Conservation (phyloP, 768 basidiomycete genomes). For the Amanita muscaria region DNA sequence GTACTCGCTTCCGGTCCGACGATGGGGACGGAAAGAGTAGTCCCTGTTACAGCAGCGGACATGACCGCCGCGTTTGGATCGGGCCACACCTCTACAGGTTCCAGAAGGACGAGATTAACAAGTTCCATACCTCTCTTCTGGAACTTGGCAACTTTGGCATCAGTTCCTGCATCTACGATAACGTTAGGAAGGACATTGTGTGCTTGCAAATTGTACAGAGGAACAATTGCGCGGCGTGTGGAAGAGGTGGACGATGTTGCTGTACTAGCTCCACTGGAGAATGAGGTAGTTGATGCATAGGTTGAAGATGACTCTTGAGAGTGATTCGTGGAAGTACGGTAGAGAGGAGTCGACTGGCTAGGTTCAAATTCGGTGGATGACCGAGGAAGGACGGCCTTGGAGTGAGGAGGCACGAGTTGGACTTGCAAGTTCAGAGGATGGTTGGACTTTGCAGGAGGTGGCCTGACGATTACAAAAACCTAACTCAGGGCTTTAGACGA, state of each 20-base stretch:
- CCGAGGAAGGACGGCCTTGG: constrained; percentile 29
- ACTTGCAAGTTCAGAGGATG: constrained; percentile 89
- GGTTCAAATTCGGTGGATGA: constrained; percentile 36
- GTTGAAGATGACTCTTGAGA: constrained; percentile 42
- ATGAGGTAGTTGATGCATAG: constrained; percentile 32
- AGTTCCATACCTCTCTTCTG: constrained; percentile 66
- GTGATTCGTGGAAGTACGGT: constrained; percentile 48
- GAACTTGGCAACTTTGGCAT: constrained; percentile 78
- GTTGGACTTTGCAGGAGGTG: constrained; percentile 76
- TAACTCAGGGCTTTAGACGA: constrained; percentile 20
- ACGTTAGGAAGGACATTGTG: constrained; percentile 84
- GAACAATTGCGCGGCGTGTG: constrained; percentile 68
- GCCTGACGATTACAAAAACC: constrained; percentile 90
- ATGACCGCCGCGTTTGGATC: constrained; percentile 17
- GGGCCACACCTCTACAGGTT: constrained; percentile 71
- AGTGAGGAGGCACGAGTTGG: constrained; percentile 74
- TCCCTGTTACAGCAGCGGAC: not conserved
- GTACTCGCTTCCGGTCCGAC: constrained; percentile 5
- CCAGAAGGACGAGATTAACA: constrained; percentile 67
- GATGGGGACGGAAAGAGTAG: not conserved
- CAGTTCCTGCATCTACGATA: constrained; percentile 82
- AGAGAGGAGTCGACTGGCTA: constrained; percentile 18
- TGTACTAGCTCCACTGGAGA: constrained; percentile 21
- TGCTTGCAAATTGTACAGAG: constrained; percentile 79
- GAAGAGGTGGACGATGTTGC: constrained; percentile 31